These are phyloP conservation scores for Solanum raphanifolium DNA, from an alignment of 257 asterid species.

Conservation along the genomic window DNA sequence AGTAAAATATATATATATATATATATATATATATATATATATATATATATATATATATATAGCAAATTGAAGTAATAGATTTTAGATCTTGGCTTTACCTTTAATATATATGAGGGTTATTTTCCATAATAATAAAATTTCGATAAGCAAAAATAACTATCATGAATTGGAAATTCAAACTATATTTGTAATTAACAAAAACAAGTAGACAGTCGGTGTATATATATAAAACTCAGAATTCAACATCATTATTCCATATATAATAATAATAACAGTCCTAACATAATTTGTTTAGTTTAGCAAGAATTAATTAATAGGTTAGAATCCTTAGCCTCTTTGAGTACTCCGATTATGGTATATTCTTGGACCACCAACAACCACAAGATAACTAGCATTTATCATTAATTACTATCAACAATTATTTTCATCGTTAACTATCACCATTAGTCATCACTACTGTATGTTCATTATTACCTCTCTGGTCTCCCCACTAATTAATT, in stretches of 20 bases:
- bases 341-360: not conserved
- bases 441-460: fast-evolving
- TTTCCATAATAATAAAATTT: not conserved
- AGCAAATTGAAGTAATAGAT: no score
- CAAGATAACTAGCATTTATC: not conserved
- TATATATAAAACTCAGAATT: not conserved
- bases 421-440: not conserved
- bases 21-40: no score
- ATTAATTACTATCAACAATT: not conserved
- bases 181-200: not conserved
- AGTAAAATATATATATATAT: no score
- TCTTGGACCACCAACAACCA: not conserved
- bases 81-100: not conserved
- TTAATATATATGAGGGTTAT: no score
- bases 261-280: not conserved
- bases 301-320: not conserved
- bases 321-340: not conserved
- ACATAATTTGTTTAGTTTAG: not conserved
- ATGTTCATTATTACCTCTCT: not conserved
- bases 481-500: no score
- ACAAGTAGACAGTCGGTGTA: not conserved
- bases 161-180: not conserved
- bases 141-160: not conserved
- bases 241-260: not conserved
- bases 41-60: no score